phyloP scores from a whole-genome alignment of 2,329 filamentous ascomycete genomes.

The Capronia americana region DNA sequence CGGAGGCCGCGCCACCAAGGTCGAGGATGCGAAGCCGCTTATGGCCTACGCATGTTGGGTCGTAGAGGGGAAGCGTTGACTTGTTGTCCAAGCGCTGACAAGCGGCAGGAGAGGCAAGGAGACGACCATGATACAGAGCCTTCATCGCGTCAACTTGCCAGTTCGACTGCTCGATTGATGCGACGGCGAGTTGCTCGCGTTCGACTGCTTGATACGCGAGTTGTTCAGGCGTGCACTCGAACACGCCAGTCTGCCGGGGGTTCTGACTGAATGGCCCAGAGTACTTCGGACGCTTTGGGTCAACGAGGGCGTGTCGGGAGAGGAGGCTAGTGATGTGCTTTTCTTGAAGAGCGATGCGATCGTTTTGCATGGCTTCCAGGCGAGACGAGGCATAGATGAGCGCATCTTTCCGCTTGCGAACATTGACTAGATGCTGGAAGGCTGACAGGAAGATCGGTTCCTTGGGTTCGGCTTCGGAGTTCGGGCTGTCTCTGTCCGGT shows the following conservation, averaged over 20 bases:
- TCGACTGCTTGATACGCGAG: constrained; percentile 60
- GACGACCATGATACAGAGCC: constrained; percentile 65
- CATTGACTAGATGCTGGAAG: constrained; percentile 76
- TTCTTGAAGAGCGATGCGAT: constrained; percentile 74
- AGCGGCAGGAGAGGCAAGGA: constrained; percentile 62
- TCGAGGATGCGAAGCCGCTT: constrained; percentile 75
- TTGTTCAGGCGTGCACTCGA: constrained; percentile 41
- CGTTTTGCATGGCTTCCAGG: constrained; percentile 86
- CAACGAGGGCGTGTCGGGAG: constrained; percentile 81
- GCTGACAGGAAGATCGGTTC: constrained; percentile 88
- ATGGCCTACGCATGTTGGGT: constrained; percentile 43
- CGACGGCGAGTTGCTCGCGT: constrained; percentile 79
- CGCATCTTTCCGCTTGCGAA: constrained; percentile 71
- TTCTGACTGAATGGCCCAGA: constrained; percentile 73
- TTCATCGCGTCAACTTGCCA: constrained; percentile 69
- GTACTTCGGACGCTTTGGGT: constrained; percentile 73
- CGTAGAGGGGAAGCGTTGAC: constrained; percentile 38
- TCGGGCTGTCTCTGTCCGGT: constrained; percentile 52
- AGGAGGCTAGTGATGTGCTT: constrained; percentile 80
- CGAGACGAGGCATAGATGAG: constrained; percentile 85
- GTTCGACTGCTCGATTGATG: constrained; percentile 67
- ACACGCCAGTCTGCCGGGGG: constrained; percentile 68
- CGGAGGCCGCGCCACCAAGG: constrained; percentile 80
- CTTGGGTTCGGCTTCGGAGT: constrained; percentile 53
- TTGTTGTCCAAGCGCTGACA: constrained; percentile 40